Percentiles rank a stretch among this genome's conserved stretches.
phyloP scores from a whole-genome alignment of 495 filamentous ascomycete genomes.

The Podospora anserina region DNA sequence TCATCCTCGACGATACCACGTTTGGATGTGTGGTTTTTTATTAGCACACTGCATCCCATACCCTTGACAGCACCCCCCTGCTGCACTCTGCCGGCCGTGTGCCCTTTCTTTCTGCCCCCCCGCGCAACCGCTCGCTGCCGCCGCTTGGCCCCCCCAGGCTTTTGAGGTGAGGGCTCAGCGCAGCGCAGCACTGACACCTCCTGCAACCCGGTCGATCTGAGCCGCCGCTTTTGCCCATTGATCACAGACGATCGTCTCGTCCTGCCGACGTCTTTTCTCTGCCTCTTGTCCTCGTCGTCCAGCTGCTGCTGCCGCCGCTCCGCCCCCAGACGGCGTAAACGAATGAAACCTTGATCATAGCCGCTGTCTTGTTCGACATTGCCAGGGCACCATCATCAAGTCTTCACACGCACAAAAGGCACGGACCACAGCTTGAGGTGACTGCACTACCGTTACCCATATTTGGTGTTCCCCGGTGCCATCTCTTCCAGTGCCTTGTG shows the following conservation, averaged over 20 bases:
- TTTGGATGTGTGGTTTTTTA: not conserved
- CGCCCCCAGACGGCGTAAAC: slow-evolving; percentile 29
- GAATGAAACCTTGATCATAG: slow-evolving; percentile 47
- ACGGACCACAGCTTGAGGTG: slow-evolving; percentile 33
- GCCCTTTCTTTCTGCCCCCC: slow-evolving; percentile 1
- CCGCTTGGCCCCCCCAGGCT: slow-evolving; percentile 17
- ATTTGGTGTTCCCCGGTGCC: slow-evolving; percentile 31
- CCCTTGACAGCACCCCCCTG: not conserved
- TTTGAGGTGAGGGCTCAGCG: not conserved
- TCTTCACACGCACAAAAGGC: slow-evolving; percentile 29
- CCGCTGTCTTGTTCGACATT: slow-evolving; percentile 43
- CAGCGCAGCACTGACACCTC: slow-evolving; percentile 21
- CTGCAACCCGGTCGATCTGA: slow-evolving; percentile 18
- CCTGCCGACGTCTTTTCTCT: slow-evolving; percentile 16
- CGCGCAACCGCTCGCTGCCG: slow-evolving; percentile 11
- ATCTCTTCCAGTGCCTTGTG: slow-evolving; percentile 14
- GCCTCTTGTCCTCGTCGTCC: slow-evolving; percentile 16
- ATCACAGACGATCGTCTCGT: slow-evolving; percentile 30
- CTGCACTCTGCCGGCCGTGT: slow-evolving; percentile 6
- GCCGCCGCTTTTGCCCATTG: slow-evolving; percentile 24
- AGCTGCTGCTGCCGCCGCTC: slow-evolving; percentile 19
- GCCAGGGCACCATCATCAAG: slow-evolving; percentile 23
- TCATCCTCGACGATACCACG: not conserved
- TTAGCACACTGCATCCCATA: not conserved
- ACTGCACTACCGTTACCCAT: slow-evolving; percentile 29